Base-by-base conservation (phyloP, 371 early-diverging fungal genomes). In the Circinella umbellata region DNA sequence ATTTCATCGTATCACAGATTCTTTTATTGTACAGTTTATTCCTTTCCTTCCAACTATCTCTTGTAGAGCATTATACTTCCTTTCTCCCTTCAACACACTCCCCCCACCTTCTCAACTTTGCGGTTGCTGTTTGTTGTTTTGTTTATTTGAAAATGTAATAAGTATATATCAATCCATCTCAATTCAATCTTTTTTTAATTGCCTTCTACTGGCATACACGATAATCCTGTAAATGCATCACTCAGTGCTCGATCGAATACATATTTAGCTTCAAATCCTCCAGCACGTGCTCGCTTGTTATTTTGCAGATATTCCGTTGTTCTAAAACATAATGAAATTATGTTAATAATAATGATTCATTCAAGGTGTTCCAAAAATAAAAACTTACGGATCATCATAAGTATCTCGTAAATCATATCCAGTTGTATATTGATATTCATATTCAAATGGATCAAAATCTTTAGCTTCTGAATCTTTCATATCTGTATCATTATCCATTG, bases 241-340 rank as follows among this genome's bases (percentile, higher is more conserved):
- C 75, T 80, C 20, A 90, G 70, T 1, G 88, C 88, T 11, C 90
- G 79, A 54, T 84, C 80, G 65, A 84, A 85, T 7, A 86, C 86
- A 73, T 82, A 86, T 13, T 73, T 81, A 4, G 86, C 73, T 14
- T 79, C 76, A 73, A 82, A 90, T 15, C 90, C 90, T 59, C 90
- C 90, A 1, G 90, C 88, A 48, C 79, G 74, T 14, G 81, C 75
- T 55, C 73, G 68, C 62, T 79, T 83, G 66, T 78, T 80, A 47
- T 74, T 77, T 53, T 77, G 67, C 6, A 84, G 59, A 64, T 82
- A 79, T 35, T 84, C 85, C 11, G 81, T 80, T 15, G 80, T 46
- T 42, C 84, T 84, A 73, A 48, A 27, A 27, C 48, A 71, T 54
- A 46, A 35, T 53, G 10, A 27, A 27, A 27, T 27, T 27, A 27